phyloP scores from a whole-genome alignment of 441 rosid genomes.

The Erodium texanum region DNA sequence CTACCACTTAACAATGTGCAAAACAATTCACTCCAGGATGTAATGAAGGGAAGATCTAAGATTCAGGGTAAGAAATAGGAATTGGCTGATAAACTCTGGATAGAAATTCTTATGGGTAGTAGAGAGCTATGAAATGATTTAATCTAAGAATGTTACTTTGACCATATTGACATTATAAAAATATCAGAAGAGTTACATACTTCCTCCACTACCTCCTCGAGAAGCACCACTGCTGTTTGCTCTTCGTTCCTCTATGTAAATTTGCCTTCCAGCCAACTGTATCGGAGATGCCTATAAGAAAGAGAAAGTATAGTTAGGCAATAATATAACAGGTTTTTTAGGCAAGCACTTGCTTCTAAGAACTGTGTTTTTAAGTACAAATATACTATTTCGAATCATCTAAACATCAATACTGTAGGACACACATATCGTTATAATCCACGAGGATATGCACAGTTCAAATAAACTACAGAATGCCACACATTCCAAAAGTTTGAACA shows the following conservation, averaged over 20 bases:
- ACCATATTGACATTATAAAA: background rate
- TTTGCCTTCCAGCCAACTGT: slow-evolving; percentile 76
- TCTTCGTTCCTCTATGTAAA: slow-evolving; percentile 92
- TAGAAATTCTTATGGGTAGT: background rate
- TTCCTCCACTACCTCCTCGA: slow-evolving; percentile 32
- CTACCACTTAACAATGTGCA: background rate
- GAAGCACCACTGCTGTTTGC: slow-evolving; percentile 65
- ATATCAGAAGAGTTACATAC: background rate
- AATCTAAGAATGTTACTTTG: background rate
- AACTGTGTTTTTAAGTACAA: background rate
- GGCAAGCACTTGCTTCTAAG: background rate
- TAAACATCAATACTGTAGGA: background rate
- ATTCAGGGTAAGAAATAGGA: background rate
- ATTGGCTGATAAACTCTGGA: background rate
- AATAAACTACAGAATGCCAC: background rate
- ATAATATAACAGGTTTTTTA: background rate
- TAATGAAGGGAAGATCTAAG: too few relatives aligned
- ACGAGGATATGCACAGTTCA: too few relatives aligned
- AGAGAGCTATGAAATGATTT: background rate
- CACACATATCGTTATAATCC: too few relatives aligned
- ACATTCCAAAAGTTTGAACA: background rate
- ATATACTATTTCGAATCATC: background rate
- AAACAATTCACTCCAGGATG: too few relatives aligned
- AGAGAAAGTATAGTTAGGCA: background rate
- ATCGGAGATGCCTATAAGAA: slow-evolving; percentile 75